Evolutionary conservation across 1,139 yeast genomes (phyloP).

Genomic region (Scheffersomyces stambukii): DNA sequence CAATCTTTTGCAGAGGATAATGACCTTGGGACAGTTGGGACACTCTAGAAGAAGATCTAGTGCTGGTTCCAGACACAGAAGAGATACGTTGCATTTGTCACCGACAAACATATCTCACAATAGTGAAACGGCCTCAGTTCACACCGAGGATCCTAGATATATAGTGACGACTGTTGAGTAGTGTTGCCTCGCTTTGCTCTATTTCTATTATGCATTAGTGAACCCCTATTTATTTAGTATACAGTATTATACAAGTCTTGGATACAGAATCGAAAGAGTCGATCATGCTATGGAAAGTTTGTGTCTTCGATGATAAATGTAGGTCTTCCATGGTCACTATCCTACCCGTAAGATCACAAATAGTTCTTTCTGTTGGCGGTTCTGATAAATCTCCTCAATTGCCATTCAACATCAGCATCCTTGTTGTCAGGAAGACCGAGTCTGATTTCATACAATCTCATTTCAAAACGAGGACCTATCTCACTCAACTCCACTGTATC

Average conservation of each 20-base stretch:
- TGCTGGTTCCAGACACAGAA: too few relatives aligned
- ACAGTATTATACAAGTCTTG: too few relatives aligned
- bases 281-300: too few relatives aligned
- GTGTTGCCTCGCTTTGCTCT: too few relatives aligned
- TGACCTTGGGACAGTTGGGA: slow-evolving; percentile 10
- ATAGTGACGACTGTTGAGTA: slow-evolving; percentile 9
- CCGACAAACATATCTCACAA: too few relatives aligned
- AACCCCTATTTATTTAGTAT: too few relatives aligned
- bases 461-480: slow-evolving; percentile 97
- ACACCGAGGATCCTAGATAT: slow-evolving; percentile 8
- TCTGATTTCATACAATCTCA: slow-evolving; percentile 84
- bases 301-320: too few relatives aligned
- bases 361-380: slow-evolving; percentile 95
- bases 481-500: slow-evolving; percentile 92
- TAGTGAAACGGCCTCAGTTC: too few relatives aligned
- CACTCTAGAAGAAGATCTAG: slow-evolving; percentile 7
- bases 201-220: too few relatives aligned
- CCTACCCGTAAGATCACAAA: slow-evolving; percentile 22
- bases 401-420: slow-evolving; percentile 99
- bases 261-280: too few relatives aligned
- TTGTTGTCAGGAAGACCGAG: slow-evolving; percentile 90
- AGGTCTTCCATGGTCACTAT: background rate
- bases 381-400: slow-evolving; percentile 83
- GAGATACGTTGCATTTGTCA: too few relatives aligned
- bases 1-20: slow-evolving; percentile 11